Evolutionary conservation across 1,139 yeast genomes (phyloP), one percentile per base, ranked within the genome.

Genomic region (Zygosaccharomyces pseudobailii): DNA sequence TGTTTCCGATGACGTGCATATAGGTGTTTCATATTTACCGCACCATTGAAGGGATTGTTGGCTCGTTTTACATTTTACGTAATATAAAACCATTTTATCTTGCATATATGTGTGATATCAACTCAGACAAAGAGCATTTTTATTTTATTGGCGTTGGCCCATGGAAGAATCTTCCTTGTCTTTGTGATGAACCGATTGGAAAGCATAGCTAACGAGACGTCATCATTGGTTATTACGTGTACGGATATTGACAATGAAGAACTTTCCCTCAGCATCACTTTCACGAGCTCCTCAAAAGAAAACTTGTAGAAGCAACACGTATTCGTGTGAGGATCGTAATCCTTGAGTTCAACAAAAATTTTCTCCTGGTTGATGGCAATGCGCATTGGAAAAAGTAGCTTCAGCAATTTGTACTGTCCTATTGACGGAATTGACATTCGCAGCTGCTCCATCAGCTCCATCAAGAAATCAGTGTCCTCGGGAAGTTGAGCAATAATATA

Each of bases 271-370:
- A 27, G 13, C 5, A 36, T 42, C 22, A 43, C 47, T 10, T 7
- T 27, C 5, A 43, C 17, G 19, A 48, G 39, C 13, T 46, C 46
- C 24, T 42, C 21, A 19, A 48, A 19, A n/a, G 47, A 20, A 10
- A 53, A 23, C 4, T 36, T 17, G 37, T 43, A 51, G n/a, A 32
- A 23, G 9, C 43, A 36, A 28, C 43, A 50, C 21, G 27, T 41
- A 22, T 48, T 38, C 8, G 49, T 42, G n/a, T 36, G 43, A 5
- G 43, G 35, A 22, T 56, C 55, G 19, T 44, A 54, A 33, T 57
- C 60, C 25, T 39, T 43, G 6, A 56, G 23, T 28, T 45, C 40
- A 7, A 56, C 9, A 7, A 36, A 35, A 6, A 22, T 25, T 10
- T 13, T 38, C 9, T 42, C 42, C 13, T 46, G 30, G 13, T 33